These are phyloP conservation scores for Paxillus ammoniavirescens DNA, from an alignment of 768 basidiomycete genomes.

Conservation along the genomic window DNA sequence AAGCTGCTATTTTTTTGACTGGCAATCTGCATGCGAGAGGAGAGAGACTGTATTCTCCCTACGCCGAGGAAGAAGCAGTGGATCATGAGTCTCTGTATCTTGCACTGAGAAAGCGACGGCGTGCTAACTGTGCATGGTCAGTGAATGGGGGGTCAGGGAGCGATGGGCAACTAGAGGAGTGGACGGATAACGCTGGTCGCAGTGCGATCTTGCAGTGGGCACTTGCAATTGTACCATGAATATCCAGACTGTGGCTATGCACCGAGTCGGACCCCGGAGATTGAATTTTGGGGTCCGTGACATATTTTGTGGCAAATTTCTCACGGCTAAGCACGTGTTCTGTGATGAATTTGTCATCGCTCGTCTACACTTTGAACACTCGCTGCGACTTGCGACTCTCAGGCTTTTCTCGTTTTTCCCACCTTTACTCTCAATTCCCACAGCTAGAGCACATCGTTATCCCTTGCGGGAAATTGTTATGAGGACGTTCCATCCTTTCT, in stretches of 20 bases:
- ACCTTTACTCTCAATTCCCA: constrained; percentile 45
- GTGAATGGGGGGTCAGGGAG: constrained; percentile 7
- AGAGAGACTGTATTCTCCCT: constrained; percentile 35
- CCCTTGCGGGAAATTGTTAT: constrained; percentile 42
- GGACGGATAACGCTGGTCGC: not conserved
- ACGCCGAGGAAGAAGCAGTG: constrained; percentile 33
- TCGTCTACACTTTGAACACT: constrained; percentile 8
- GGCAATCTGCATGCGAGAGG: not conserved
- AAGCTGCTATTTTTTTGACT: constrained; percentile 3
- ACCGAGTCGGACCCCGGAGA: not conserved
- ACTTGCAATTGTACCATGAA: not conserved
- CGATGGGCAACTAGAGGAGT: not conserved
- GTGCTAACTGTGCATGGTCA: constrained; percentile 29
- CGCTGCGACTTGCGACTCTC: constrained; percentile 16
- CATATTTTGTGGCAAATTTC: constrained; percentile 23
- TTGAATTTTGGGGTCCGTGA: constrained; percentile 11
- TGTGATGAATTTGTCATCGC: constrained; percentile 20
- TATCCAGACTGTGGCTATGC: not conserved
- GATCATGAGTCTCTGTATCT: constrained; percentile 39
- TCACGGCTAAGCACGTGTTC: constrained; percentile 31
- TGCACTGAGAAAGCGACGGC: constrained; percentile 31
- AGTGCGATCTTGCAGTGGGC: not conserved
- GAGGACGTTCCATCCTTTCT: constrained; percentile 44
- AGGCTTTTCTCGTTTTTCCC: constrained; percentile 42
- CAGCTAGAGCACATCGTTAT: constrained; percentile 39